A percentile compares a stretch with the other conserved stretches of the same genome.
phyloP scores from a whole-genome alignment of 169 alveolate genomes.

The Plasmodium gonderi region DNA sequence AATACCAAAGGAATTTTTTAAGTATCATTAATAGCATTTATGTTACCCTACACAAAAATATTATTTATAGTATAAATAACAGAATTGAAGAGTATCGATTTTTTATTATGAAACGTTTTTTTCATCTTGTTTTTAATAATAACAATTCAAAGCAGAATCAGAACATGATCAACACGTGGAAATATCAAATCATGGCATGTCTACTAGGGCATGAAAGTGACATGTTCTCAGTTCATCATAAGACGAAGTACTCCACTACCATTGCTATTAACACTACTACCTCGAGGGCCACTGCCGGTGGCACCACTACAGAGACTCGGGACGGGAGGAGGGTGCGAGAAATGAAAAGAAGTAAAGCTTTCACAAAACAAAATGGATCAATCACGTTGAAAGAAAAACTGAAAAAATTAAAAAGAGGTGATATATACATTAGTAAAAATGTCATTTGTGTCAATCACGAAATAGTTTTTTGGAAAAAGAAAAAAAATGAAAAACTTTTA shows the following conservation, averaged over 20 bases:
- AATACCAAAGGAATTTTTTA: constrained; percentile 22
- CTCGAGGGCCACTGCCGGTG: no score
- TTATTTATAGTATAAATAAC: constrained; percentile 15
- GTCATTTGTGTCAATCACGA: constrained; percentile 23
- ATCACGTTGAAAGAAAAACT: neutral
- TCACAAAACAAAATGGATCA: neutral
- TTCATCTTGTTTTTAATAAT: neutral
- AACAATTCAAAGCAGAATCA: neutral
- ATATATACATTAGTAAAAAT: constrained; percentile 48
- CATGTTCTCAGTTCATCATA: neutral
- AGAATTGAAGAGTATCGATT: constrained; percentile 52
- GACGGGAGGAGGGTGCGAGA: no score
- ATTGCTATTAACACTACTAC: no score
- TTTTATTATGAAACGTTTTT: constrained; percentile 31
- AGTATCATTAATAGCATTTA: constrained; percentile 53
- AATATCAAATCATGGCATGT: constrained; percentile 6
- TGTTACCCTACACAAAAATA: constrained; percentile 35
- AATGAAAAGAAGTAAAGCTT: neutral
- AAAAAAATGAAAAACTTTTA: constrained; percentile 1
- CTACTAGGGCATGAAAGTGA: constrained; percentile 39
- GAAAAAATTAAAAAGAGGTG: neutral
- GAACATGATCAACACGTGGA: neutral
- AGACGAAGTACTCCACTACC: no score
- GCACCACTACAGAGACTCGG: no score
- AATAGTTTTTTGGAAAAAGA: constrained; percentile 40